Base-by-base conservation (phyloP, 306 rosid genomes). In the Ochetophila trinervis region DNA sequence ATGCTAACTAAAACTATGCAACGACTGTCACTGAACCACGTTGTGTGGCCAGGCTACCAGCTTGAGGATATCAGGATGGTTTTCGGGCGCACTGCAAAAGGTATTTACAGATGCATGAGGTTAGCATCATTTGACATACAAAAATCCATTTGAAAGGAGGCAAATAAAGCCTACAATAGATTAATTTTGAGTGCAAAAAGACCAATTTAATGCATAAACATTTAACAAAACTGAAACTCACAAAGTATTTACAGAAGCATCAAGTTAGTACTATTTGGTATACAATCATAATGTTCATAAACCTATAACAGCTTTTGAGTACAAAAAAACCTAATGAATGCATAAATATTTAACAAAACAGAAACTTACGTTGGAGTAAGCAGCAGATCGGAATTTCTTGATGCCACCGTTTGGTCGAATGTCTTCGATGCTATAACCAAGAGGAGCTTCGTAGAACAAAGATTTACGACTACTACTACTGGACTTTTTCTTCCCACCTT, bases 331-430 rank as follows among this genome's bases (percentile, higher is more conserved):
- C 35, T 24, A 51, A 14, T 15, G 7, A 23, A 36, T 13, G 17
- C 4, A 3, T 9, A 54, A 11, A 22, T 10, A 2, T 15, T 13
- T 11, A 36, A 24, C 12, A 11, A 54, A 70, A 45, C 50, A 1
- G 42, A 40, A 6, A 65, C 86, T 60, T 52, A 88, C 96, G 92
- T 88, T 88, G 65, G 92, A 88, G 90, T 86, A 88, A 60, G 92
- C 96, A 79, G 96, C 96, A 69, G 96, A 86, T 84, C 87, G 80
- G 88, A 88, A 88, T 65, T 86, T 88, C 90, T 84, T 88, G 74
- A 88, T 84, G 51, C 91, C 92, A 67, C 96, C 92, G 86, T 79
- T 84, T 8, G 96, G 92, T 27, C 96, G 86, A 74, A 88, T 47
- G 92, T 88, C 92, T 80, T 88, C 96, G 62, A 82, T 88, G 90